phyloP scores from a whole-genome alignment of 179 eudicot genomes.

The Beta macrorhiza region DNA sequence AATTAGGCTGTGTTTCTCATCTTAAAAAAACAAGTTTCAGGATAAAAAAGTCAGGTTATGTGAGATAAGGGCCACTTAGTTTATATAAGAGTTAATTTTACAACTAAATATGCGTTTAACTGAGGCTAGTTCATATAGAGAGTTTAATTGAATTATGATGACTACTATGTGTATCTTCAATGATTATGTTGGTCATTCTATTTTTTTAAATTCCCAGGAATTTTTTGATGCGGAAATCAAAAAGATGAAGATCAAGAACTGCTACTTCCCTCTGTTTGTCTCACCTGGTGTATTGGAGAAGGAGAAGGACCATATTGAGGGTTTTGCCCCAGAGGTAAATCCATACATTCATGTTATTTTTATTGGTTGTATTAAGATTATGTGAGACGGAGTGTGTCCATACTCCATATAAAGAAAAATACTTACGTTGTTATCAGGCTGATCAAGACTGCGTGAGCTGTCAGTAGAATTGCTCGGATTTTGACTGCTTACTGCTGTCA shows the following conservation, averaged over 20 bases:
- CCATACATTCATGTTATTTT: not conserved
- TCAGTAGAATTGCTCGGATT: not conserved
- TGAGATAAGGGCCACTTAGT: not conserved
- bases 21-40: not conserved
- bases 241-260: conserved; percentile 81
- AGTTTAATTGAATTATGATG: not conserved
- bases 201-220: conserved; percentile 42
- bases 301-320: conserved; percentile 96
- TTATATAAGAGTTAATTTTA: not conserved
- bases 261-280: conserved; percentile 92
- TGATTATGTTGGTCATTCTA: conserved; percentile 10
- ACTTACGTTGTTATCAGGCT: not conserved
- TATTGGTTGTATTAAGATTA: too few species aligned
- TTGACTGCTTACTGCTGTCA: not conserved
- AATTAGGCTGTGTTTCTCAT: not conserved
- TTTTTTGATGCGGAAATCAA: conserved; percentile 92
- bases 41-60: not conserved
- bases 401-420: too few species aligned
- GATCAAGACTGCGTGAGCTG: not conserved
- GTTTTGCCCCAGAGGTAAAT: conserved; percentile 96
- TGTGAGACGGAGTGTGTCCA: not conserved
- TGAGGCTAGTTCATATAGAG: too few species aligned
- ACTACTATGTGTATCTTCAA: conserved; percentile 1
- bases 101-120: too few species aligned
- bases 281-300: conserved; percentile 74